These are phyloP conservation scores for Lichtheimia ornata DNA, from an alignment of 371 early-diverging fungal genomes.

Conservation along the genomic window DNA sequence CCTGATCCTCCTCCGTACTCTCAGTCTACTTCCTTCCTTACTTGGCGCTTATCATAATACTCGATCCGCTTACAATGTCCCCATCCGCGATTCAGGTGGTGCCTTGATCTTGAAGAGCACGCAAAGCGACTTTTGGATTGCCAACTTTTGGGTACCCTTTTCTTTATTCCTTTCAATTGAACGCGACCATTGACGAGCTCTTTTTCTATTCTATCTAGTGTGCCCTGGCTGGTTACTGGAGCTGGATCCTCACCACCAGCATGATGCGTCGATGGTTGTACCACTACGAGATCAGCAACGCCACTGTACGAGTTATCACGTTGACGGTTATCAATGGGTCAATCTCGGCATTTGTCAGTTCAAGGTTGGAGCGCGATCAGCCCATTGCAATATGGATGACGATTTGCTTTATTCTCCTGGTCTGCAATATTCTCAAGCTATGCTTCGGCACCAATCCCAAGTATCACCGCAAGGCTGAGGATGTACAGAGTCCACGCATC, in stretches of 20 bases:
- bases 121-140: slow-evolving; percentile 56
- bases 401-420: slow-evolving; percentile 45
- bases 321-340: slow-evolving; percentile 58
- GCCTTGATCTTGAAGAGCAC: slow-evolving; percentile 50
- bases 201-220: slow-evolving; percentile 9
- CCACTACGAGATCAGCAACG: slow-evolving; percentile 60
- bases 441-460: slow-evolving; percentile 49
- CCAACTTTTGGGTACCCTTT: slow-evolving; percentile 55
- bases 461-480: slow-evolving; percentile 43
- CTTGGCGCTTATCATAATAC: slow-evolving; percentile 48
- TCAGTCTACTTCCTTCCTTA: slow-evolving; percentile 48
- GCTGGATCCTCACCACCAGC: slow-evolving; percentile 55
- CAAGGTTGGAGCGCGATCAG: slow-evolving; percentile 45
- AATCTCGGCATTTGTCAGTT: slow-evolving; percentile 43
- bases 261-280: slow-evolving; percentile 65
- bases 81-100: slow-evolving; percentile 52
- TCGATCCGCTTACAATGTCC: slow-evolving; percentile 35
- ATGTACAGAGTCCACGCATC: slow-evolving; percentile 35
- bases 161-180: neutral
- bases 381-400: slow-evolving; percentile 58
- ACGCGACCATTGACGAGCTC: neutral
- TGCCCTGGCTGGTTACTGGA: slow-evolving; percentile 57
- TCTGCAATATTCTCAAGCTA: slow-evolving; percentile 53
- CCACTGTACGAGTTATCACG: slow-evolving; percentile 58
- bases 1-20: slow-evolving; percentile 44